Conservation (phyloP, 352 stramenopile species). For the Phytophthora pluvialis region DNA sequence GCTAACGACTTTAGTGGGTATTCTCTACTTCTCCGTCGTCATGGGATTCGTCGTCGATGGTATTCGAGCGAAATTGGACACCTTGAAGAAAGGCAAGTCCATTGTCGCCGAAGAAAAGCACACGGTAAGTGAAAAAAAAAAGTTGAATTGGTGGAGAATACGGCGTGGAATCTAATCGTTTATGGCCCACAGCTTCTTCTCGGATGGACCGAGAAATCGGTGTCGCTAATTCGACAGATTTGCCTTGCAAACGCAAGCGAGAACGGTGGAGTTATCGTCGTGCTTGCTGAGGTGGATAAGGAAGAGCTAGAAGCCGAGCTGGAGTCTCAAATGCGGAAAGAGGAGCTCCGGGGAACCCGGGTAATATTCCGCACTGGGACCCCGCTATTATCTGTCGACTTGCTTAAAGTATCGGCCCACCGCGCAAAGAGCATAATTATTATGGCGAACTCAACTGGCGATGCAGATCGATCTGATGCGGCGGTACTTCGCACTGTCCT, state of each 20-base stretch:
- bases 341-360: conserved; percentile 69
- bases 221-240: conserved; percentile 86
- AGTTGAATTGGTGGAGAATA: too few relatives aligned
- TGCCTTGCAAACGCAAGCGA: conserved; percentile 88
- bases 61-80: conserved; percentile 89
- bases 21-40: conserved; percentile 90
- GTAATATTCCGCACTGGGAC: conserved; percentile 87
- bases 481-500: conserved; percentile 78
- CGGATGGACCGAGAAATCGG: conserved; percentile 86
- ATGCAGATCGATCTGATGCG: conserved; percentile 84
- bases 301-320: conserved; percentile 78
- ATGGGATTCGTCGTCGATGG: conserved; percentile 92
- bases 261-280: conserved; percentile 79
- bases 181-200: conserved; percentile 68
- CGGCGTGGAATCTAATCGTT: background rate
- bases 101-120: conserved; percentile 81
- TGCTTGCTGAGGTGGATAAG: conserved; percentile 77
- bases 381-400: conserved; percentile 75
- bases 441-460: conserved; percentile 71
- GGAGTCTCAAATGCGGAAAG: conserved; percentile 53
- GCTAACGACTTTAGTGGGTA: conserved; percentile 66
- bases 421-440: conserved; percentile 82
- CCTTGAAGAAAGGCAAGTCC: conserved; percentile 87
- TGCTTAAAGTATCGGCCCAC: conserved; percentile 80
- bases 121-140: conserved; percentile 57